A percentile compares a stretch with the other conserved stretches of the same genome.
These are phyloP conservation scores for Trichophyton equinum DNA, from an alignment of 2,329 filamentous ascomycete species.

Conservation along the genomic window DNA sequence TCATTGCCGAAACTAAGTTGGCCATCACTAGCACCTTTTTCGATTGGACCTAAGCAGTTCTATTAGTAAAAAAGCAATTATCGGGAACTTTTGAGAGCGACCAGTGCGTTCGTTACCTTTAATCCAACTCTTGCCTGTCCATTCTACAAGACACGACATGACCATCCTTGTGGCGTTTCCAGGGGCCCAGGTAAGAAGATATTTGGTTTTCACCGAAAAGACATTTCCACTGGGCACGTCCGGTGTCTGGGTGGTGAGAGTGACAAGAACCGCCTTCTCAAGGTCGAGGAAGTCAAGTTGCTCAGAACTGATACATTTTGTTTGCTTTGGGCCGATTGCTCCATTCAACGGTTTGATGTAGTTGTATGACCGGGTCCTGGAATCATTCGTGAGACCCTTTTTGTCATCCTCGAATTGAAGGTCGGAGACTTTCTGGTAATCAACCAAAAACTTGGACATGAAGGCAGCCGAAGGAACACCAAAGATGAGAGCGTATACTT, in stretches of 20 bases:
- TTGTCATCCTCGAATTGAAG: conserved; percentile 72
- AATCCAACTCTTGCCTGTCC: conserved; percentile 96
- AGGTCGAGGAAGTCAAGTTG: conserved; percentile 73
- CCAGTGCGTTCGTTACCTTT: conserved; percentile 53
- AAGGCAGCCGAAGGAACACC: conserved; percentile 66
- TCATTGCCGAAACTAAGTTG: conserved; percentile 74
- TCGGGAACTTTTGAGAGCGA: not conserved
- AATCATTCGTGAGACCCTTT: conserved; percentile 61
- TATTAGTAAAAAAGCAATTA: not conserved
- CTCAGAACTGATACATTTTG: conserved; percentile 83
- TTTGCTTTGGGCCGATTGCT: conserved; percentile 81
- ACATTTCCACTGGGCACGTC: conserved; percentile 91
- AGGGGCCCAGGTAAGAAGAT: conserved; percentile 86
- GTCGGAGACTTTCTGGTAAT: conserved; percentile 83
- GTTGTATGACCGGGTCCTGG: conserved; percentile 59
- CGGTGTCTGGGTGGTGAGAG: conserved; percentile 72
- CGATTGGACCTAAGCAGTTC: conserved; percentile 60
- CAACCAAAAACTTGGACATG: conserved; percentile 74
- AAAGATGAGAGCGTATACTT: conserved; percentile 80
- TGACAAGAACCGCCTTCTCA: conserved; percentile 75
- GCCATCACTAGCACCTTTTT: conserved; percentile 87
- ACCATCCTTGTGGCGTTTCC: conserved; percentile 74
- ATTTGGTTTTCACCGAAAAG: conserved; percentile 84
- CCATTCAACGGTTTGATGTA: conserved; percentile 86
- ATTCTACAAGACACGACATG: conserved; percentile 84